phyloP scores from a whole-genome alignment of 805 yeast species.

The Monosporozyma solicola region DNA sequence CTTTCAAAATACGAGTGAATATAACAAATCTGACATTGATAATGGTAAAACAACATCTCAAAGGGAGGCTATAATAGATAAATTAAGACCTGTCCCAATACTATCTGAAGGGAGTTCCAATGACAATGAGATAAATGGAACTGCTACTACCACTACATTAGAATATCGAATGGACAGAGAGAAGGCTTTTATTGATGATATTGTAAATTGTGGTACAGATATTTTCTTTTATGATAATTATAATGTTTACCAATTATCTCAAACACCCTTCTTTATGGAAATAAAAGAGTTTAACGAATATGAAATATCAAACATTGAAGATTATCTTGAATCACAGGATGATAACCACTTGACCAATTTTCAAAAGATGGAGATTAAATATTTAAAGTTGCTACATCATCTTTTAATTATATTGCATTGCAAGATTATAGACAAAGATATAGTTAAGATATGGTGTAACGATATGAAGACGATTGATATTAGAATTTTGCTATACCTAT shows the following conservation, averaged over 20 bases:
- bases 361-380: slow-evolving; percentile 13
- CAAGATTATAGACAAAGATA: slow-evolving; percentile 12
- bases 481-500: slow-evolving; percentile 20
- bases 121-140: not conserved
- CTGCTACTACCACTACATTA: slow-evolving; percentile 5
- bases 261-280: slow-evolving; percentile 16
- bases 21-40: slow-evolving; percentile 1
- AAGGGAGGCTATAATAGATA: slow-evolving; percentile 14
- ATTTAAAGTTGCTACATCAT: slow-evolving; percentile 14
- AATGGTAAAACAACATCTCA: slow-evolving; percentile 2
- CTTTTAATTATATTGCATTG: slow-evolving; percentile 21
- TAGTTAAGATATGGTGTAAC: slow-evolving; percentile 16
- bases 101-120: slow-evolving; percentile 4
- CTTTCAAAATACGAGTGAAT: slow-evolving; percentile 7
- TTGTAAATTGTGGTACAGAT: slow-evolving; percentile 13
- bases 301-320: slow-evolving; percentile 14
- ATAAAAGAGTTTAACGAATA: slow-evolving; percentile 16
- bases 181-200: slow-evolving; percentile 12
- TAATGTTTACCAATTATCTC: slow-evolving; percentile 13
- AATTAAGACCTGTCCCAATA: slow-evolving; percentile 18
- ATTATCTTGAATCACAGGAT: slow-evolving; percentile 6
- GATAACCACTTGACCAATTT: slow-evolving; percentile 7
- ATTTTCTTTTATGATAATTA: slow-evolving; percentile 12
- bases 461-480: slow-evolving; percentile 15
- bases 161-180: slow-evolving; percentile 22